phyloP scores from a whole-genome alignment of 176 grass and related monocot species.

The Eragrostis curvula region DNA sequence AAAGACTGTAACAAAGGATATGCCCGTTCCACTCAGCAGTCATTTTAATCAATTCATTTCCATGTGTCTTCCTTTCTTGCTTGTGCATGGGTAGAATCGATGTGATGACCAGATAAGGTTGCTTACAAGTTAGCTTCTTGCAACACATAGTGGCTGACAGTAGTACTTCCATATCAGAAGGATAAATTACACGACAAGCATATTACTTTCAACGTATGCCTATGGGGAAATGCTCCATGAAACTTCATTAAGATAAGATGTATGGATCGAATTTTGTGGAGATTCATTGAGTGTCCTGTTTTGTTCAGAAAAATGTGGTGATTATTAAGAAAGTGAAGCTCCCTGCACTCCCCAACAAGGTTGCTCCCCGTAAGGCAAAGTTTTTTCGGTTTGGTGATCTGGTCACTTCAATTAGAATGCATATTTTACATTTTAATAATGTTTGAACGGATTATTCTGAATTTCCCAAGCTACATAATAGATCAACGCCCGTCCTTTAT shows the following conservation, averaged over 20 bases:
- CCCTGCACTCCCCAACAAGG: neutral
- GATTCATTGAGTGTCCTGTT: neutral
- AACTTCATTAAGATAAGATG: neutral
- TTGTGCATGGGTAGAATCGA: neutral
- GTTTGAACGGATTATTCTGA: neutral
- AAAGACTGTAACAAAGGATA: neutral
- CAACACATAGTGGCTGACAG: neutral
- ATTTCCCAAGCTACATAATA: neutral
- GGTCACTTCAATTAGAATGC: neutral
- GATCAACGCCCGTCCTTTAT: neutral
- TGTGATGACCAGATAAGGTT: neutral
- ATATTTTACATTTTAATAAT: neutral
- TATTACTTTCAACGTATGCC: neutral
- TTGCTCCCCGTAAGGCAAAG: neutral
- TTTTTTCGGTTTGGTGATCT: neutral
- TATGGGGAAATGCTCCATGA: neutral
- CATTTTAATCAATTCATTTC: no score
- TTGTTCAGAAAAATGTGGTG: slow-evolving; percentile 1
- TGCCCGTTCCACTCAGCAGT: no score
- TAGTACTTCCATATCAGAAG: neutral
- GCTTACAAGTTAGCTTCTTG: neutral
- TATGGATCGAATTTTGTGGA: slow-evolving; percentile 7
- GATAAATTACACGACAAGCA: neutral
- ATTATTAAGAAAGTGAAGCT: neutral
- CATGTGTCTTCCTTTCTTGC: no score